phyloP scores from a whole-genome alignment of 2,329 filamentous ascomycete genomes.

The Apiospora phragmitis region DNA sequence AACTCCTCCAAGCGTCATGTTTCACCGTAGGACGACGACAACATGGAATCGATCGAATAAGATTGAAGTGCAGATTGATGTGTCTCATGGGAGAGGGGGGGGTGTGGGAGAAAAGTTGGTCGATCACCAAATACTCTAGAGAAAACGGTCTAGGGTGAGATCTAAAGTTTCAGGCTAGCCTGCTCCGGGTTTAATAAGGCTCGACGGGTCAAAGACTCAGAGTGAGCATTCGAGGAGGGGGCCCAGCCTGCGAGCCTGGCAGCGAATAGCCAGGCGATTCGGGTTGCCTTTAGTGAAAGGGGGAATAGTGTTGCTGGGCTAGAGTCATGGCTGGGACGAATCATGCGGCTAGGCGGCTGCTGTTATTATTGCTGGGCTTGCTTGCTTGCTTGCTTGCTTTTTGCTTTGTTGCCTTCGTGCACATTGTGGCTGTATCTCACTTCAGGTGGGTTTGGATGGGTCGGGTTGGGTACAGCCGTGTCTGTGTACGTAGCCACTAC shows the following conservation, averaged over 20 bases:
- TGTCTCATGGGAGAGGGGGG: not conserved
- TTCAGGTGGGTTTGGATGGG: not conserved
- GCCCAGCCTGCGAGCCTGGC: not conserved
- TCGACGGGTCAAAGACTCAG: not conserved
- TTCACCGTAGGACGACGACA: not conserved
- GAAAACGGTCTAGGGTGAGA: constrained; percentile 1
- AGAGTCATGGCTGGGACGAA: not conserved
- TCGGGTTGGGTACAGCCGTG: not conserved
- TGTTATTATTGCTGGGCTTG: not conserved
- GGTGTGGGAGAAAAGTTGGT: not conserved
- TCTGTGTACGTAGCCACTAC: not conserved
- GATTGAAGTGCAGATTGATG: constrained; percentile 5
- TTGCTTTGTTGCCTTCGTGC: not conserved
- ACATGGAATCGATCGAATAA: not conserved
- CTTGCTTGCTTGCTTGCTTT: not conserved
- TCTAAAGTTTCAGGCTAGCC: constrained; percentile 8
- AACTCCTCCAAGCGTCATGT: not conserved
- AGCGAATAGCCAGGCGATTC: not conserved
- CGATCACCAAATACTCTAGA: not conserved
- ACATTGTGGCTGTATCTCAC: constrained; percentile 2
- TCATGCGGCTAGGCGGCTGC: constrained; percentile 3
- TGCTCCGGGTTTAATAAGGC: constrained; percentile 3
- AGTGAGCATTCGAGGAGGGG: not conserved
- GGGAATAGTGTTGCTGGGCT: not conserved
- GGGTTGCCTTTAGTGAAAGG: not conserved